These are phyloP conservation scores for Capsicum chinense DNA, from an alignment of 257 asterid genomes.

Conservation along the genomic window DNA sequence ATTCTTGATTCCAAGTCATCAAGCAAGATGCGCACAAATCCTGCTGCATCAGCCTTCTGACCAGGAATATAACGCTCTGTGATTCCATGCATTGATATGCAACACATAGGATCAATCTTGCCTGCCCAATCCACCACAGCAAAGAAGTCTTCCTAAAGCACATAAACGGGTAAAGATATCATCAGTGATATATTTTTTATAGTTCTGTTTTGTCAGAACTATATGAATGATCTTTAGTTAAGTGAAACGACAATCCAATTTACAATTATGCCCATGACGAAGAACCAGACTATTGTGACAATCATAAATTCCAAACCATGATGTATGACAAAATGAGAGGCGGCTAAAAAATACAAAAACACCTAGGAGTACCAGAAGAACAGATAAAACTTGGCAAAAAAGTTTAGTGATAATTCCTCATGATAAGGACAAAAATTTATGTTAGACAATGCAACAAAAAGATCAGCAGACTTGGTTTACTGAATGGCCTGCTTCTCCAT, in stretches of 20 bases:
- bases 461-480: slow-evolving; percentile 16
- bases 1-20: slow-evolving; percentile 94
- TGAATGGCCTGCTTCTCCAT: background rate
- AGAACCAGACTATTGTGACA: background rate
- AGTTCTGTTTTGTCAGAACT: background rate
- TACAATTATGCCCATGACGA: slow-evolving; percentile 2
- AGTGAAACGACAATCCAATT: background rate
- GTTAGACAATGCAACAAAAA: slow-evolving; percentile 4
- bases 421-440: slow-evolving; percentile 6
- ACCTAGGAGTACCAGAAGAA: background rate
- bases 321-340: background rate
- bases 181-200: background rate
- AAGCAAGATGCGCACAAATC: slow-evolving; percentile 84
- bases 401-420: slow-evolving; percentile 8
- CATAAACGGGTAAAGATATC: slow-evolving; percentile 26
- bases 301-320: background rate
- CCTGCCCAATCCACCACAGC: slow-evolving; percentile 98
- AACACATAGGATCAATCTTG: slow-evolving; percentile 92
- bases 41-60: slow-evolving; percentile 91
- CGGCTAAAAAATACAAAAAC: background rate
- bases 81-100: slow-evolving; percentile 97
- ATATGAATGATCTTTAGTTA: slow-evolving; percentile 4
- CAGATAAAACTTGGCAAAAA: slow-evolving; percentile 25
- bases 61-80: slow-evolving; percentile 92
- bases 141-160: slow-evolving; percentile 87